Conservation (phyloP, 352 stramenopile species). For the Globisporangium perplexum region DNA sequence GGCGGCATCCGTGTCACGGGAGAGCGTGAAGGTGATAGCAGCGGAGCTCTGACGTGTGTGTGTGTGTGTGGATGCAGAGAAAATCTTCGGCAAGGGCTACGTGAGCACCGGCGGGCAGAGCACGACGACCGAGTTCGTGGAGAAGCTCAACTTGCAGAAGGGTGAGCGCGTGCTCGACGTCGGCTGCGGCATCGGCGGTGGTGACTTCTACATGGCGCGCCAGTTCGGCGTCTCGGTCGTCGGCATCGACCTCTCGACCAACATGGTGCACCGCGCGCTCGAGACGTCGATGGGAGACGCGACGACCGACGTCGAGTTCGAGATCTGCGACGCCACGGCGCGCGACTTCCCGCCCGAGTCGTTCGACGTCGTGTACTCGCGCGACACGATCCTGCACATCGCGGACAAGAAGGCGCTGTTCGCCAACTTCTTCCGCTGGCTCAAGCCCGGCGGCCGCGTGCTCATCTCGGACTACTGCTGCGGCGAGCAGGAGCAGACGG, state of each 20-base stretch:
- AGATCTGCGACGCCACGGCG: slow-evolving; percentile 63
- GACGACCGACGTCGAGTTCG: slow-evolving; percentile 51
- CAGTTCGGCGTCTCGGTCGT: slow-evolving; percentile 79
- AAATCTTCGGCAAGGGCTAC: slow-evolving; percentile 72
- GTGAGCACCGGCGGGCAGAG: slow-evolving; percentile 58
- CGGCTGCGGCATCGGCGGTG: slow-evolving; percentile 88
- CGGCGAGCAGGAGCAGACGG: slow-evolving; percentile 38
- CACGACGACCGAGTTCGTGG: slow-evolving; percentile 67
- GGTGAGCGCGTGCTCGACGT: slow-evolving; percentile 84
- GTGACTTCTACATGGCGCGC: slow-evolving; percentile 88
- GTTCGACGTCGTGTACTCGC: slow-evolving; percentile 56
- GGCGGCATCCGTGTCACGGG: too few species aligned
- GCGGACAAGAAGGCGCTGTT: slow-evolving; percentile 34
- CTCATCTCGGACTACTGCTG: slow-evolving; percentile 60
- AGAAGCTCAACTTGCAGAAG: slow-evolving; percentile 53
- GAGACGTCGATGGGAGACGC: slow-evolving; percentile 50
- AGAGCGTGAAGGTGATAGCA: too few species aligned
- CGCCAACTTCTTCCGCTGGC: slow-evolving; percentile 34
- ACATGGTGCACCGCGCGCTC: slow-evolving; percentile 71
- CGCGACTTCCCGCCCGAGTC: slow-evolving; percentile 51
- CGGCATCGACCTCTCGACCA: slow-evolving; percentile 68
- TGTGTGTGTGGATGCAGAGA: slow-evolving; percentile 27
- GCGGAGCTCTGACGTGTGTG: too few species aligned
- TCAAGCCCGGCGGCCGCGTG: slow-evolving; percentile 33
- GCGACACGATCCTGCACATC: slow-evolving; percentile 44